phyloP scores from a whole-genome alignment of 331 rosid genomes.

The Rhamnella rubrinervis region DNA sequence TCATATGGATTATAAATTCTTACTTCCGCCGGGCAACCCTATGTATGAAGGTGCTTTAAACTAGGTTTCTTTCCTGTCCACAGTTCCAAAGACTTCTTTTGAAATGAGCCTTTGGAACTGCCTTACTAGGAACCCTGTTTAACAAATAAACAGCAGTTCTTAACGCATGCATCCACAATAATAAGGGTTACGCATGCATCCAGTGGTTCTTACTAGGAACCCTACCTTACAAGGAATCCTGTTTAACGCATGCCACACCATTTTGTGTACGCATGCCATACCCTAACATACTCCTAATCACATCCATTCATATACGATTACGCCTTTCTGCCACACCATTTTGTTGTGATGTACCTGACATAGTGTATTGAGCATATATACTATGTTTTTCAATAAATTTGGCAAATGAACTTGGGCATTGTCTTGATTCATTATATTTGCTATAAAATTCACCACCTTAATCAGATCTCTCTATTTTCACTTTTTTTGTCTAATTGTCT shows the following conservation, averaged over 20 bases:
- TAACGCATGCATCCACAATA: background rate
- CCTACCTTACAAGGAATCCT: no score
- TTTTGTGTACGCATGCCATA: no score
- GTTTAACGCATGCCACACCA: no score
- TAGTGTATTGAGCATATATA: background rate
- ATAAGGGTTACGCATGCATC: background rate
- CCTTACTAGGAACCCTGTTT: background rate
- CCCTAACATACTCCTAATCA: slow-evolving; percentile 12
- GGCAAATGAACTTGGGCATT: background rate
- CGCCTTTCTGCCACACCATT: background rate
- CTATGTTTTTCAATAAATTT: background rate
- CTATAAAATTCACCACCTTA: background rate
- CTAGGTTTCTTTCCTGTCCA: no score
- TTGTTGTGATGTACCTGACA: background rate
- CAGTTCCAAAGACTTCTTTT: no score
- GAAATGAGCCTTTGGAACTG: no score
- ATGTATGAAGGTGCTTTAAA: background rate
- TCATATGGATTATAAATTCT: no score
- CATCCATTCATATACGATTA: background rate
- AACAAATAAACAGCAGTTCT: background rate
- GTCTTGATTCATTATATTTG: background rate
- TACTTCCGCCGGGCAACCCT: background rate
- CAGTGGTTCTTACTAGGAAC: no score
- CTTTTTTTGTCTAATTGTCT: background rate
- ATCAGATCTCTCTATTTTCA: no score